Base-by-base conservation (phyloP, 2,329 filamentous ascomycete genomes). In the Fusarium chaquense region DNA sequence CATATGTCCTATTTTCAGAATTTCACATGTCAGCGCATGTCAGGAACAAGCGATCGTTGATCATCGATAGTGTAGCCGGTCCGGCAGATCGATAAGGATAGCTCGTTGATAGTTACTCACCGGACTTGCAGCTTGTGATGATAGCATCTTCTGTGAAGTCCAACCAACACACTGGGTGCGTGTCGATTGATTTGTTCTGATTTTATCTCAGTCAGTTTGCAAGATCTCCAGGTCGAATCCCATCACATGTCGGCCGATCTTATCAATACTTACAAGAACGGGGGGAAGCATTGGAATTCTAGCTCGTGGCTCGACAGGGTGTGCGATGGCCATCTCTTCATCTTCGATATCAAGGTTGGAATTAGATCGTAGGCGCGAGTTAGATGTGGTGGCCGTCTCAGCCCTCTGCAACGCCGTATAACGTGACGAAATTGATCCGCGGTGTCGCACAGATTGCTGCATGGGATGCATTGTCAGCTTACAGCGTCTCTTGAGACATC, bases 81-180 rank as follows among this genome's bases (percentile, higher is more conserved):
- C 54, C 32, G 50, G 47, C 40, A 57, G 49, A 64, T 54, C 54
- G 33, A 61, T 52, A 52, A 47, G 45, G 20, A 36, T 57, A 26
- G 15, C 12, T 51, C 33, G n/a, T 38, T 47, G 24, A 15, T 22
- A 40, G n/a, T 47, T 54, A 84, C 90, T 80, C 83, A 97, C 95
- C 95, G 81, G 90, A 92, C 77, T 93, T 92, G 81, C 94, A 98
- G 71, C 93, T 93, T 36, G 94, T 98, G 76, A 98, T 90, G 71
- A 99, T 97, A 68, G 91, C 91, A 74, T 97, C 91, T 78, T 98
- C 91, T 57, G 95, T 94, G 75, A 99, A 99, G n/a, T 90, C 92
- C 40, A 99, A 81, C 91, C 94, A 97, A 78, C 89, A 93, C 46
- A 97, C 84, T 55, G 94, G 94, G 79, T 98, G 93, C 65, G 90